These are phyloP conservation scores for Apiospora rasikravindrae DNA, from an alignment of 2,329 filamentous ascomycete species.

Conservation along the genomic window DNA sequence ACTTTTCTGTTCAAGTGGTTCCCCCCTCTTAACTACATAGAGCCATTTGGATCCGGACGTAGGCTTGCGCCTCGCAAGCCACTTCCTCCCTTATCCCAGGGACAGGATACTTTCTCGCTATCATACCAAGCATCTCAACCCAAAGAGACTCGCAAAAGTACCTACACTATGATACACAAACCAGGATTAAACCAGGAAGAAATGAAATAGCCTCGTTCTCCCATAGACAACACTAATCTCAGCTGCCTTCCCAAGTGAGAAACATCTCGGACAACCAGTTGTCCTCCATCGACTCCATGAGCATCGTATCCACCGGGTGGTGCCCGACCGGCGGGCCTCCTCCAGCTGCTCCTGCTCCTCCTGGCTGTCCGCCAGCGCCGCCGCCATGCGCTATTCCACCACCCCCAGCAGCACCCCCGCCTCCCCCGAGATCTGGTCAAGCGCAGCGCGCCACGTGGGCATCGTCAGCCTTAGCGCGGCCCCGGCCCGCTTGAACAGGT, in stretches of 20 bases:
- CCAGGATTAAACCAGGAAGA: not conserved
- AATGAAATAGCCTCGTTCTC: not conserved
- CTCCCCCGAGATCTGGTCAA: conserved; percentile 18
- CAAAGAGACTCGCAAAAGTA: too few species aligned
- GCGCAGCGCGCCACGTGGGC: conserved; percentile 3
- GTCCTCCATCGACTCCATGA: conserved; percentile 24
- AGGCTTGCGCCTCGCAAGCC: too few species aligned
- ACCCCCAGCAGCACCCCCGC: not conserved
- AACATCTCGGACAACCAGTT: conserved; percentile 24
- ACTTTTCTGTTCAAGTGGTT: too few species aligned
- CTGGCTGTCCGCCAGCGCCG: not conserved
- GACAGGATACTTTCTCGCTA: too few species aligned
- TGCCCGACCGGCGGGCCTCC: not conserved
- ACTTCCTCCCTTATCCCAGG: too few species aligned
- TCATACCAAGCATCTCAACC: too few species aligned
- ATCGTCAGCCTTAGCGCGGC: conserved; percentile 17
- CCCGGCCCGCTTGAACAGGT: conserved; percentile 19
- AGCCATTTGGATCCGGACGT: too few species aligned
- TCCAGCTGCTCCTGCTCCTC: not conserved
- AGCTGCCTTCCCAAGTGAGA: conserved; percentile 20
- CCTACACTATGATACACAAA: not conserved
- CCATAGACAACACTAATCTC: not conserved
- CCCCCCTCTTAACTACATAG: too few species aligned
- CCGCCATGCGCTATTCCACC: not conserved
- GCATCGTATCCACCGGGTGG: conserved; percentile 8